Percentiles rank a stretch among this genome's conserved stretches.
Conservation (phyloP, 768 basidiomycete species). For the Terana coerulea region DNA sequence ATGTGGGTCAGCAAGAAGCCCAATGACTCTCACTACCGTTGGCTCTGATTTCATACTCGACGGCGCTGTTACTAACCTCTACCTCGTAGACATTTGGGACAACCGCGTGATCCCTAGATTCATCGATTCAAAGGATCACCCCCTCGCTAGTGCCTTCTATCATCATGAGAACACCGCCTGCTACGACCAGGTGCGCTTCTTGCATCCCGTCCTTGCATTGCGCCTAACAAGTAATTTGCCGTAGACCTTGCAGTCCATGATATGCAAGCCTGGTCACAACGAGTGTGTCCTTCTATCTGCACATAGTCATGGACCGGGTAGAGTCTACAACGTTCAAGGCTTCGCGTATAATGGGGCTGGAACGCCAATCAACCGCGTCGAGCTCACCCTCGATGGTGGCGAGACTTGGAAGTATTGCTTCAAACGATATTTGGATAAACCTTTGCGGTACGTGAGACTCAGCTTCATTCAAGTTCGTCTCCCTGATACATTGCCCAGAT, state of each 20-base stretch:
- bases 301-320: neutral
- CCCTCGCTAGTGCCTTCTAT: constrained; percentile 15
- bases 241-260: constrained; percentile 17
- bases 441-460: neutral
- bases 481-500: neutral
- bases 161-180: constrained; percentile 20
- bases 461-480: neutral
- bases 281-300: constrained; percentile 10
- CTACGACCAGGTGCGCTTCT: constrained; percentile 16
- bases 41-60: neutral
- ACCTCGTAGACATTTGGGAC: constrained; percentile 17
- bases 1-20: constrained; percentile 18
- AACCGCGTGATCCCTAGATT: constrained; percentile 16
- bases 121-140: constrained; percentile 19
- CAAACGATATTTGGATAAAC: constrained; percentile 14
- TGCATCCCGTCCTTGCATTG: neutral
- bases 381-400: constrained; percentile 20
- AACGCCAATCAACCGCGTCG: constrained; percentile 14
- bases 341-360: constrained; percentile 19
- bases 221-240: too few relatives aligned
- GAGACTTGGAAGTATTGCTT: constrained; percentile 21
- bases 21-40: constrained; percentile 20
- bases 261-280: constrained; percentile 18
- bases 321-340: constrained; percentile 15
- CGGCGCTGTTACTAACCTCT: neutral